Evolutionary conservation across 1,284 basidiomycete genomes (phyloP).

Genomic region (Porogramme epimiltina): DNA sequence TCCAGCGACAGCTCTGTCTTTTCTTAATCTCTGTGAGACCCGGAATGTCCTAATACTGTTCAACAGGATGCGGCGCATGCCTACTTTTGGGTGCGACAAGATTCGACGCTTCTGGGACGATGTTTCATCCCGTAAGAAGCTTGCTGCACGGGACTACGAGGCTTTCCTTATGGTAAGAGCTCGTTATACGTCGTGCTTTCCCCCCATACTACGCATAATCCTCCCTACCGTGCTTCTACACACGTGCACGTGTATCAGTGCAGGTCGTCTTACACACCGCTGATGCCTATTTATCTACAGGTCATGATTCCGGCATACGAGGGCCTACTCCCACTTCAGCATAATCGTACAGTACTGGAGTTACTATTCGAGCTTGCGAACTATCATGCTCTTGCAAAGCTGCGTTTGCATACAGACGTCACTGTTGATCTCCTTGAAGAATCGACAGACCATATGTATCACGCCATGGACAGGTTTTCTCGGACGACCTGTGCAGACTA

Average conservation of each 20-base stretch:
- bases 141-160: slow-evolving; percentile 38
- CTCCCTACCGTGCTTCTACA: no score
- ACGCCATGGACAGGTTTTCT: background rate
- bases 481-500: background rate
- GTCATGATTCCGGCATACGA: slow-evolving; percentile 32
- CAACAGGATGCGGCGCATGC: slow-evolving; percentile 20
- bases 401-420: background rate
- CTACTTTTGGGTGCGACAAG: slow-evolving; percentile 27
- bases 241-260: no score
- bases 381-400: slow-evolving; percentile 32
- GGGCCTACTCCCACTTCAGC: slow-evolving; percentile 23
- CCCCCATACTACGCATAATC: no score
- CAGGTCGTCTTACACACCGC: no score
- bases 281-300: no score
- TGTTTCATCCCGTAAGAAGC: slow-evolving; percentile 25
- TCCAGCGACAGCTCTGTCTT: slow-evolving; percentile 95
- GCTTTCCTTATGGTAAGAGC: slow-evolving; percentile 16
- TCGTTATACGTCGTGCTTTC: no score
- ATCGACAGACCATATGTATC: background rate
- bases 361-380: slow-evolving; percentile 28
- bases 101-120: slow-evolving; percentile 25
- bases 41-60: no score
- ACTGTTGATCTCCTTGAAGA: background rate
- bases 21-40: no score
- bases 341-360: slow-evolving; percentile 24